A percentile compares a stretch with the other conserved stretches of the same genome.
These are phyloP conservation scores for Phytophthora capsici DNA, from an alignment of 352 stramenopile genomes.

Conservation along the genomic window DNA sequence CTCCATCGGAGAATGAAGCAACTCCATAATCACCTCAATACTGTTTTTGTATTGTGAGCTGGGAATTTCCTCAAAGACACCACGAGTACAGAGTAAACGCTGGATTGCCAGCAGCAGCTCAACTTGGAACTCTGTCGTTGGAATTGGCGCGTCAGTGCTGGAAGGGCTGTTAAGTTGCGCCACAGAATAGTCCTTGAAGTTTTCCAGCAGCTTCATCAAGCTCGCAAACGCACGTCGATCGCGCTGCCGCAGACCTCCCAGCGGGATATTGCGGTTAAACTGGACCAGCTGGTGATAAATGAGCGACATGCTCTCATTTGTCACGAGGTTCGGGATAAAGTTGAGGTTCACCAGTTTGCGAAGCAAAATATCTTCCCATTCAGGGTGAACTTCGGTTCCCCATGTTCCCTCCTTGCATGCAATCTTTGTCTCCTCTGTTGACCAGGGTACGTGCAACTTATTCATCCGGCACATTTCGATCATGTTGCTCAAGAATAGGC, in stretches of 20 bases:
- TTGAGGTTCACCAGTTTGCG: conserved; percentile 81
- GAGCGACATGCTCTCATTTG: conserved; percentile 71
- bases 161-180: conserved; percentile 83
- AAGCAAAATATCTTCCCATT: conserved; percentile 86
- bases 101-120: conserved; percentile 82
- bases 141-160: conserved; percentile 82
- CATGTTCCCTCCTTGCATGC: conserved; percentile 89
- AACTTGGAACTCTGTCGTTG: conserved; percentile 84
- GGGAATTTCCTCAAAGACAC: conserved; percentile 86
- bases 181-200: conserved; percentile 86
- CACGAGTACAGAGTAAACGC: conserved; percentile 79
- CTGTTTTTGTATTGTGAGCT: conserved; percentile 88
- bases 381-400: conserved; percentile 80
- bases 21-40: conserved; percentile 88
- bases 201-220: conserved; percentile 87
- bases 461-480: conserved; percentile 91
- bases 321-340: conserved; percentile 85
- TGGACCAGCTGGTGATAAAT: conserved; percentile 86
- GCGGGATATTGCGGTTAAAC: conserved; percentile 87
- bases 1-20: conserved; percentile 85
- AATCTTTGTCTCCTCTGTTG: conserved; percentile 85
- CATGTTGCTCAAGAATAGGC: conserved; percentile 85
- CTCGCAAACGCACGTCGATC: conserved; percentile 78
- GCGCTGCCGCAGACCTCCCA: conserved; percentile 73
- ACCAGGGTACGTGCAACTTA: conserved; percentile 88